Percentiles rank a stretch among this genome's conserved stretches.
phyloP scores from a whole-genome alignment of 2,329 filamentous ascomycete species.

The Chaetomiaceae sp. region DNA sequence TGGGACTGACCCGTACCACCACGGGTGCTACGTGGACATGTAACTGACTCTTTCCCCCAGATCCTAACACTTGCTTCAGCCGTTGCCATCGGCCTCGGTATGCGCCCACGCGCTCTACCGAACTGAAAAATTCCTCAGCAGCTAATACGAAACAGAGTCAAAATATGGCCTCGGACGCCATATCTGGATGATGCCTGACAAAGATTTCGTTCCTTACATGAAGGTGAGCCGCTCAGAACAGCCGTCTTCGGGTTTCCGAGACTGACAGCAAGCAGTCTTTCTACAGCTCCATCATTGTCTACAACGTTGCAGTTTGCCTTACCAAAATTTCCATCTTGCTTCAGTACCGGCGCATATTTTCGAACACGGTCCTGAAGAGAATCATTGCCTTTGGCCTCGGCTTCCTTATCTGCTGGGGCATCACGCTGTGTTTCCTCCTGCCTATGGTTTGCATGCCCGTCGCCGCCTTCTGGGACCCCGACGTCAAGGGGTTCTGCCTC shows the following conservation, averaged over 20 bases:
- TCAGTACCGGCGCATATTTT: conserved; percentile 21
- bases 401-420: conserved; percentile 16
- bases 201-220: conserved; percentile 20
- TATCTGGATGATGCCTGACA: conserved; percentile 15
- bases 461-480: conserved; percentile 21
- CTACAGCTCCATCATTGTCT: conserved; percentile 22
- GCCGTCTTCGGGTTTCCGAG: neutral
- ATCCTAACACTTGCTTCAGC: conserved; percentile 18
- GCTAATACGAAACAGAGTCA: conserved; percentile 12
- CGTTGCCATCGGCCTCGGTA: conserved; percentile 21
- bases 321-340: conserved; percentile 25
- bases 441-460: conserved; percentile 20
- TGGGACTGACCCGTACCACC: too few species aligned
- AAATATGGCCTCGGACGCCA: conserved; percentile 22
- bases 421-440: conserved; percentile 19
- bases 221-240: conserved; percentile 3
- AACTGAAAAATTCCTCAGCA: neutral
- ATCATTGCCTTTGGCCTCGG: conserved; percentile 13
- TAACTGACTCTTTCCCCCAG: neutral
- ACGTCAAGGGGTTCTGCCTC: conserved; percentile 18
- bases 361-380: conserved; percentile 14
- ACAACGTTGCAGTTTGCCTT: conserved; percentile 21
- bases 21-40: too few species aligned
- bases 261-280: conserved; percentile 13
- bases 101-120: neutral